Evolutionary conservation across 1,139 yeast genomes (phyloP).

Genomic region (Hanseniaspora sp.): DNA sequence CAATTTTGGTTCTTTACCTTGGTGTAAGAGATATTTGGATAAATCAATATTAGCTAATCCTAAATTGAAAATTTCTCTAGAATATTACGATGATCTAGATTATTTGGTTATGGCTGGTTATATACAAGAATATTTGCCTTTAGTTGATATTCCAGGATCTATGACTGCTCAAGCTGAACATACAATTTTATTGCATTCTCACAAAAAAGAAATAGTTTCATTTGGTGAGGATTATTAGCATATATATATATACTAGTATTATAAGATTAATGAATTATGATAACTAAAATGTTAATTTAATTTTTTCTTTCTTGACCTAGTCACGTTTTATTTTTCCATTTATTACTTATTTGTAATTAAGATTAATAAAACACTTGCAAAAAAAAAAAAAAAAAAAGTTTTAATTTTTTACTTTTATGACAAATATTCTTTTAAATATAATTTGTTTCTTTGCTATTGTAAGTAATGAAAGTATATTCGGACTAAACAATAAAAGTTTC

Average conservation of each 20-base stretch:
- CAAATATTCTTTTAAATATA: no score
- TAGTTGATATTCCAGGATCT: conserved; percentile 69
- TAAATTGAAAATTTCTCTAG: conserved; percentile 31
- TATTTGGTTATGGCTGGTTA: conserved; percentile 75
- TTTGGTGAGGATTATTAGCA: conserved; percentile 80
- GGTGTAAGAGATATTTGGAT: conserved; percentile 91
- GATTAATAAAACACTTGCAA: neutral
- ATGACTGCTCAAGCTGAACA: conserved; percentile 97
- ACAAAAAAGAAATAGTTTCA: conserved; percentile 85
- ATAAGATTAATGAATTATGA: neutral
- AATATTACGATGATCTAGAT: conserved; percentile 73
- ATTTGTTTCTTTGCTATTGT: no score
- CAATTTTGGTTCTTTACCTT: conserved; percentile 87
- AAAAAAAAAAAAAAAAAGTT: neutral
- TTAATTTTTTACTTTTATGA: no score
- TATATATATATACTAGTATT: neutral
- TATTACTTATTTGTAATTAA: neutral
- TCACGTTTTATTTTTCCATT: neutral
- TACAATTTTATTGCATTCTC: conserved; percentile 81
- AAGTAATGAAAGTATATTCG: no score
- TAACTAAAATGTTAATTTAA: neutral
- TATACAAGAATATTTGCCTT: conserved; percentile 94
- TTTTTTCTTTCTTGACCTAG: neutral
- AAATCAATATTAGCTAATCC: conserved; percentile 64
- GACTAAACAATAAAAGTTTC: neutral